These are phyloP conservation scores for Davidsoniella virescens DNA, from an alignment of 2,329 filamentous ascomycete species.

Conservation along the genomic window DNA sequence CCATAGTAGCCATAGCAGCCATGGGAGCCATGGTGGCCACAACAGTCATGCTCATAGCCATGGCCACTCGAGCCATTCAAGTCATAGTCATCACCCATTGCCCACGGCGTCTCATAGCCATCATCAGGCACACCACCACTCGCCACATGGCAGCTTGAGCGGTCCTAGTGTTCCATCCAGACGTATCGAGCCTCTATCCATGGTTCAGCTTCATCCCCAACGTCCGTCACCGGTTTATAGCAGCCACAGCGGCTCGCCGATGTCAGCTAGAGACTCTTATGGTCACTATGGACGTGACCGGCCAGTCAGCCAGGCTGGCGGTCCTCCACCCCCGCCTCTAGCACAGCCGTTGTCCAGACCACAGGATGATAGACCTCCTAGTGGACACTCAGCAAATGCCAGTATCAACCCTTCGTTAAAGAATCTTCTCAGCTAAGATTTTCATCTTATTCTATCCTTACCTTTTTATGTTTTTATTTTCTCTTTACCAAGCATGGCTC, in stretches of 20 bases:
- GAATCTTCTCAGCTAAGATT: constrained; percentile 50
- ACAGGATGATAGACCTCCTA: constrained; percentile 30
- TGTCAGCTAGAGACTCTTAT: constrained; percentile 18
- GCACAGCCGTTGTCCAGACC: constrained; percentile 8
- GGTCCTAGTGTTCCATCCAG: neutral
- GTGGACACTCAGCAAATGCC: constrained; percentile 33
- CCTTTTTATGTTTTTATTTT: neutral
- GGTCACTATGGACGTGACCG: constrained; percentile 5
- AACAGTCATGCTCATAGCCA: neutral
- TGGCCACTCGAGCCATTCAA: neutral
- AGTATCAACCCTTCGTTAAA: constrained; percentile 62
- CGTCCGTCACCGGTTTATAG: neutral
- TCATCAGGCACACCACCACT: constrained; percentile 5
- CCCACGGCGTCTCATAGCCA: neutral
- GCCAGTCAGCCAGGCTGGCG: neutral
- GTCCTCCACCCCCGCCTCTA: neutral
- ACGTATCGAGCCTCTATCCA: constrained; percentile 4
- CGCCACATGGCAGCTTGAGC: constrained; percentile 3
- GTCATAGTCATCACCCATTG: neutral
- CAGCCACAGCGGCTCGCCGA: constrained; percentile 4
- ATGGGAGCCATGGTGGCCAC: constrained; percentile 12
- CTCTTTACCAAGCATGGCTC: neutral
- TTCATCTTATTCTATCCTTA: neutral
- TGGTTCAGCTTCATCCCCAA: constrained; percentile 4
- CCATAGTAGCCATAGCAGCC: neutral